phyloP scores from a whole-genome alignment of 1,139 yeast species.

The Diutina mesorugosa region DNA sequence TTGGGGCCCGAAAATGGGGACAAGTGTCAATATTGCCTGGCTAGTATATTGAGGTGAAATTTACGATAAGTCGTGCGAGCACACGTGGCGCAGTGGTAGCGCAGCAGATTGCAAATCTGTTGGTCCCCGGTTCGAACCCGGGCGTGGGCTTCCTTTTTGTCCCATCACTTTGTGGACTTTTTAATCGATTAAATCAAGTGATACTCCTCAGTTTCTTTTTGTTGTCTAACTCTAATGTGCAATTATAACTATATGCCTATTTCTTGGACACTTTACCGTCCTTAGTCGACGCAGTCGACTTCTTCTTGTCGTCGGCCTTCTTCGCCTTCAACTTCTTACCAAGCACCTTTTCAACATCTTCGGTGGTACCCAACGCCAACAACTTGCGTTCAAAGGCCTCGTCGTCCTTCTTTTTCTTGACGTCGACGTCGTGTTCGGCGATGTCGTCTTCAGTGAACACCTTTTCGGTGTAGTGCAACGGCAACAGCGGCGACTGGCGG shows the following conservation, averaged over 20 bases:
- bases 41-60: background rate
- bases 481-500: slow-evolving; percentile 66
- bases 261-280: slow-evolving; percentile 2
- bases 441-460: slow-evolving; percentile 27
- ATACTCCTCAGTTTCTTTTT: too few relatives aligned
- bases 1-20: too few relatives aligned
- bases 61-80: background rate
- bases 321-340: slow-evolving; percentile 20
- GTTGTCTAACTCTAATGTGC: background rate
- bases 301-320: slow-evolving; percentile 3
- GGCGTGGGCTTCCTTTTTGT: background rate
- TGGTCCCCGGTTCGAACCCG: slow-evolving; percentile 34
- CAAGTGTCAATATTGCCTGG: background rate
- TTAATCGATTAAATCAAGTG: background rate
- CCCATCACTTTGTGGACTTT: too few relatives aligned
- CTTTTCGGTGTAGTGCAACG: slow-evolving; percentile 58
- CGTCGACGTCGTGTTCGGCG: slow-evolving; percentile 9
- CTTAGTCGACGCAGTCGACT: background rate
- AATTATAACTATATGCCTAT: background rate
- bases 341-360: slow-evolving; percentile 39
- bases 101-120: slow-evolving; percentile 89
- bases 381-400: slow-evolving; percentile 60
- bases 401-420: slow-evolving; percentile 12
- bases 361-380: slow-evolving; percentile 69
- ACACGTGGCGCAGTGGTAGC: slow-evolving; percentile 74